These are phyloP conservation scores for Omphalotus guepiniiformis DNA, from an alignment of 768 basidiomycete species.

Conservation along the genomic window DNA sequence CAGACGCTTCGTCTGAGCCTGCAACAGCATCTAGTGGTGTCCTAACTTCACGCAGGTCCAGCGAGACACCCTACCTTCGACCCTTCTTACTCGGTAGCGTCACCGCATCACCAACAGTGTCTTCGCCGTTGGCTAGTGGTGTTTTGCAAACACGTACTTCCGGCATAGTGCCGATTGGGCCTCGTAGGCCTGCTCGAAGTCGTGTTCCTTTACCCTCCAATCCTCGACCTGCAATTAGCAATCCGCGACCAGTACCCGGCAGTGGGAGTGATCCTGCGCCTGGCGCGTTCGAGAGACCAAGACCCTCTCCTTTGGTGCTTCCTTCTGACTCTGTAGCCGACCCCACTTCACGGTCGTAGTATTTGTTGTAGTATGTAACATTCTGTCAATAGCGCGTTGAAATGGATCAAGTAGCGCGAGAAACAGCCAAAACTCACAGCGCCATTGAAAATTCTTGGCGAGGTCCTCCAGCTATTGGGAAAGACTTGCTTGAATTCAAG, in stretches of 20 bases:
- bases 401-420: too few relatives aligned
- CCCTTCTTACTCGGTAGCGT: slow-evolving; percentile 32
- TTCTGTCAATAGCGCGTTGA: too few relatives aligned
- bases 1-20: neutral
- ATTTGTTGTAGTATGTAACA: too few relatives aligned
- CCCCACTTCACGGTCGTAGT: slow-evolving; percentile 2
- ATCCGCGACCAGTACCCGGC: slow-evolving; percentile 17
- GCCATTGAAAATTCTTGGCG: too few relatives aligned
- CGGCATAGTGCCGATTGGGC: slow-evolving; percentile 23
- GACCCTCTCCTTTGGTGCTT: slow-evolving; percentile 37
- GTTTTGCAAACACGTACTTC: neutral
- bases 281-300: slow-evolving; percentile 32
- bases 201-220: slow-evolving; percentile 18
- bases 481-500: too few relatives aligned
- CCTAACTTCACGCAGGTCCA: slow-evolving; percentile 10
- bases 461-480: too few relatives aligned
- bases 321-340: neutral
- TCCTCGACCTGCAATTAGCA: slow-evolving; percentile 27
- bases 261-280: slow-evolving; percentile 15
- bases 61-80: slow-evolving; percentile 17
- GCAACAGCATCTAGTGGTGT: slow-evolving; percentile 8
- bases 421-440: too few relatives aligned
- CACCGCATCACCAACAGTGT: slow-evolving; percentile 20
- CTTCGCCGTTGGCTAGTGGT: slow-evolving; percentile 17
- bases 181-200: slow-evolving; percentile 19